These are phyloP conservation scores for Brassica balearica DNA, from an alignment of 441 rosid genomes.

Conservation along the genomic window DNA sequence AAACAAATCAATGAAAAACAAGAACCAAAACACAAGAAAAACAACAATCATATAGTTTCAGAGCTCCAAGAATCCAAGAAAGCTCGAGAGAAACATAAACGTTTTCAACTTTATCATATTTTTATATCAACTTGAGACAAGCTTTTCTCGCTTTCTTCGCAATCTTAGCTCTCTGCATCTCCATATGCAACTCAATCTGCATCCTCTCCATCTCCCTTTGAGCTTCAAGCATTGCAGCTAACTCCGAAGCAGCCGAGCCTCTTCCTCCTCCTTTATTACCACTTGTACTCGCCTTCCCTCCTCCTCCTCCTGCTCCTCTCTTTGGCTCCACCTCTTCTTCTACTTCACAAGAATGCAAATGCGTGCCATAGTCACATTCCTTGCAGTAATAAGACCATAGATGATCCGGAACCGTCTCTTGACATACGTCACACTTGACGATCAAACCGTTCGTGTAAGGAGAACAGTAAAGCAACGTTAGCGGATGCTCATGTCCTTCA, in stretches of 20 bases:
- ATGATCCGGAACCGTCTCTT: conserved; percentile 40
- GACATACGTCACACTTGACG: conserved; percentile 50
- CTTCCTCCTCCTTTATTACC: conserved; percentile 38
- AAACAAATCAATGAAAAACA: conserved; percentile 19
- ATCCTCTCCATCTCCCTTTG: conserved; percentile 47
- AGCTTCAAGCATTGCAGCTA: conserved; percentile 43
- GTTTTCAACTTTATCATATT: neutral
- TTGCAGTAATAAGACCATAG: conserved; percentile 56
- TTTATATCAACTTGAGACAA: conserved; percentile 31
- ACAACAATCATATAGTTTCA: neutral
- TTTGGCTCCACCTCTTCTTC: conserved; percentile 20
- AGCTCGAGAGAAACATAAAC: neutral
- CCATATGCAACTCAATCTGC: conserved; percentile 39
- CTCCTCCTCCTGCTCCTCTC: neutral
- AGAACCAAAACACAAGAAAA: neutral
- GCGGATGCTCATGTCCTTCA: conserved; percentile 47
- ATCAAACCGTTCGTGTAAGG: conserved; percentile 28
- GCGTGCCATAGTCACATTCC: conserved; percentile 46
- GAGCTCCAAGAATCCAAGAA: conserved; percentile 4
- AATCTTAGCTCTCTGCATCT: conserved; percentile 39
- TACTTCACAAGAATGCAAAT: conserved; percentile 35
- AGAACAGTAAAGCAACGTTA: conserved; percentile 46
- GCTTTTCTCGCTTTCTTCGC: conserved; percentile 25
- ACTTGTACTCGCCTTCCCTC: neutral
- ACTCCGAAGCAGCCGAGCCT: conserved; percentile 33